Conservation (phyloP, 108 stramenopile species). For the Fistulifera solaris region DNA sequence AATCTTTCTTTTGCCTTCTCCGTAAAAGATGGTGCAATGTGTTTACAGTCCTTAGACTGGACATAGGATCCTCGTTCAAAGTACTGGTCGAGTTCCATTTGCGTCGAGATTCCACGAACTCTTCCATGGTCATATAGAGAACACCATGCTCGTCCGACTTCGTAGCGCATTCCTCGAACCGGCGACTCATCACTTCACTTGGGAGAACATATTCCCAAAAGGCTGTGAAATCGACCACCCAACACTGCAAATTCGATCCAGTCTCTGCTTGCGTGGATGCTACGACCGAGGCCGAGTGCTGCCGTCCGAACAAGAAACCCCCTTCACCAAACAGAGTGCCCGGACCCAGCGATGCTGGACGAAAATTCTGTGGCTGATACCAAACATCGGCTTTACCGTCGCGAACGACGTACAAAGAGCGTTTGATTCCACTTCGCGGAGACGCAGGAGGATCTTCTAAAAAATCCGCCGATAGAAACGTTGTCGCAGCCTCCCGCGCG, state of each 20-base stretch:
- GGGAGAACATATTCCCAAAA: slow-evolving; percentile 38
- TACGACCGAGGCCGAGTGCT: slow-evolving; percentile 30
- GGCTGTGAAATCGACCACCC: slow-evolving; percentile 26
- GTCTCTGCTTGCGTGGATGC: slow-evolving; percentile 4
- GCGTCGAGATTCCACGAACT: slow-evolving; percentile 19
- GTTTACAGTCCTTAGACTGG: slow-evolving; percentile 16
- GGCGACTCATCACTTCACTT: slow-evolving; percentile 12
- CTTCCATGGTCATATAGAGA: slow-evolving; percentile 44
- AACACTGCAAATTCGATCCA: slow-evolving; percentile 23
- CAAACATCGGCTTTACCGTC: slow-evolving; percentile 25
- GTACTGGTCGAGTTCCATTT: background rate
- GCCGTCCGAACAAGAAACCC: slow-evolving; percentile 29
- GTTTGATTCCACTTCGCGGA: slow-evolving; percentile 3
- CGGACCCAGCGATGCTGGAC: slow-evolving; percentile 28
- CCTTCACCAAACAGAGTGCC: slow-evolving; percentile 40
- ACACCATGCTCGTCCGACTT: slow-evolving; percentile 11
- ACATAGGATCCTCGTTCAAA: slow-evolving; percentile 1
- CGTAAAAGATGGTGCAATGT: slow-evolving; percentile 23
- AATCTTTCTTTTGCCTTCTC: slow-evolving; percentile 4
- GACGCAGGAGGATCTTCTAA: slow-evolving; percentile 1
- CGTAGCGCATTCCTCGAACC: slow-evolving; percentile 26
- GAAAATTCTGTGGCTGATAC: slow-evolving; percentile 6
- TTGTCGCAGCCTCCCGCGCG: no score
- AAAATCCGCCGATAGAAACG: no score
- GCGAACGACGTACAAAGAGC: slow-evolving; percentile 19